A percentile compares a stretch with the other conserved stretches of the same genome.
phyloP scores from a whole-genome alignment of 495 filamentous ascomycete genomes.

The Penicillium lagena region DNA sequence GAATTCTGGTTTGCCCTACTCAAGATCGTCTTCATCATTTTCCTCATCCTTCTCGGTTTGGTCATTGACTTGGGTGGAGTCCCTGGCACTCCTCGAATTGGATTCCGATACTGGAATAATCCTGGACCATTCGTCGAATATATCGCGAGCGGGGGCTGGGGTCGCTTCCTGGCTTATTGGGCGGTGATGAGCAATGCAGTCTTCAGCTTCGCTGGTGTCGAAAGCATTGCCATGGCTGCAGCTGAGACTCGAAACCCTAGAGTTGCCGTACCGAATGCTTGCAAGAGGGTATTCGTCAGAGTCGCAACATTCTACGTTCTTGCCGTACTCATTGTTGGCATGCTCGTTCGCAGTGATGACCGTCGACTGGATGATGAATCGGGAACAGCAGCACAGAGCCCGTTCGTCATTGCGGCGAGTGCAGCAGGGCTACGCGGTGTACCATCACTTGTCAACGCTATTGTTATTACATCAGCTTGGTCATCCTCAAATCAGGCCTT shows the following conservation, averaged over 20 bases:
- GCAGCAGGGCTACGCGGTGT: slow-evolving; percentile 35
- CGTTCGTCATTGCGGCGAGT: slow-evolving; percentile 48
- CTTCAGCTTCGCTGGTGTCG: slow-evolving; percentile 53
- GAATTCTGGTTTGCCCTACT: slow-evolving; percentile 38
- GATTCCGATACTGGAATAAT: slow-evolving; percentile 46
- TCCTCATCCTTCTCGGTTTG: slow-evolving; percentile 44
- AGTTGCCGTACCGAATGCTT: slow-evolving; percentile 38
- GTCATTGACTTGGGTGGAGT: slow-evolving; percentile 37
- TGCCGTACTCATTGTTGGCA: slow-evolving; percentile 37
- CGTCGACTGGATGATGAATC: slow-evolving; percentile 36
- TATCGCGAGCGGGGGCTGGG: slow-evolving; percentile 29
- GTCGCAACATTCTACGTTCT: slow-evolving; percentile 39
- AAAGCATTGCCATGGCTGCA: slow-evolving; percentile 46
- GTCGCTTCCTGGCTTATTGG: slow-evolving; percentile 53
- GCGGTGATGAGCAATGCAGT: slow-evolving; percentile 52
- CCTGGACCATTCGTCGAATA: slow-evolving; percentile 47
- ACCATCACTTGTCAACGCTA: slow-evolving; percentile 47
- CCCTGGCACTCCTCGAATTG: slow-evolving; percentile 22
- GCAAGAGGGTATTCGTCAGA: slow-evolving; percentile 37
- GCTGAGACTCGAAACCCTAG: slow-evolving; percentile 41
- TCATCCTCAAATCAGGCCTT: slow-evolving; percentile 46
- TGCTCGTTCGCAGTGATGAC: slow-evolving; percentile 44
- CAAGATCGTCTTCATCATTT: slow-evolving; percentile 45
- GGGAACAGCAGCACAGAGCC: slow-evolving; percentile 34
- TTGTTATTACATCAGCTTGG: slow-evolving; percentile 40